Evolutionary conservation across 805 yeast genomes (phyloP), one percentile per base, ranked within the genome.

Genomic region (Starmerella apicola): DNA sequence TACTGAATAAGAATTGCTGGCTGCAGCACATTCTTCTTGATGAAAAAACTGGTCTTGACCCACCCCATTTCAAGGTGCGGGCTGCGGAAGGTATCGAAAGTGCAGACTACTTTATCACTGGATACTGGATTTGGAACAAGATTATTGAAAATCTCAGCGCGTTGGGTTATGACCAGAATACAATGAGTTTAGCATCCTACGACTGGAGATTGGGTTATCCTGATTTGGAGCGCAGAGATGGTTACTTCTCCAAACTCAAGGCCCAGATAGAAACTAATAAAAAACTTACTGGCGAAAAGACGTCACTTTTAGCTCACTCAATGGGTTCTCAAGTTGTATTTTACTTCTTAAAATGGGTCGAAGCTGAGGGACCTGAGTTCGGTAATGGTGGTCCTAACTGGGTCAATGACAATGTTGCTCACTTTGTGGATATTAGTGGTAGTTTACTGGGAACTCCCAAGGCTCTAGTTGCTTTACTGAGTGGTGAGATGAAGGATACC

Each of bases 51-150:
- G 98, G 98, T 0, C 63, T 91, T 20, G 98, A 91, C 57, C 98
- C 98, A 0, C 79, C 81, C 1, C 72, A 81, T 38, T 71, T 82
- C 51, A 79, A 69, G 51, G 56, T 91, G 20, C 66, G 98, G 41
- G 93, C 97, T 0, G 88, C 95, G 0, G 94, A 82, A 57, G 98
- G 98, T 0, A 82, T 91, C 58, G 96, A 86, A 52, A 91, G 95
- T 1, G 91, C 95, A 0, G 98, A 91, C 61, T 91, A 84, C 60
- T 91, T 91, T 54, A 76, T 91, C 60, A 82, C 96, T 3, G 98
- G 98, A 0, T 91, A 91, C 59, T 91, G 98, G 98, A 83, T 91
- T 53, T 91, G 98, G 98, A 84, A 83, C 57, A 91, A 91, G 57
- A 74, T 91, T 38, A 66, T 91, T n/a, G 95, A 88, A 59, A 91